Evolutionary conservation across 495 filamentous ascomycete genomes (phyloP).

Genomic region (Annulohypoxylon bovei): DNA sequence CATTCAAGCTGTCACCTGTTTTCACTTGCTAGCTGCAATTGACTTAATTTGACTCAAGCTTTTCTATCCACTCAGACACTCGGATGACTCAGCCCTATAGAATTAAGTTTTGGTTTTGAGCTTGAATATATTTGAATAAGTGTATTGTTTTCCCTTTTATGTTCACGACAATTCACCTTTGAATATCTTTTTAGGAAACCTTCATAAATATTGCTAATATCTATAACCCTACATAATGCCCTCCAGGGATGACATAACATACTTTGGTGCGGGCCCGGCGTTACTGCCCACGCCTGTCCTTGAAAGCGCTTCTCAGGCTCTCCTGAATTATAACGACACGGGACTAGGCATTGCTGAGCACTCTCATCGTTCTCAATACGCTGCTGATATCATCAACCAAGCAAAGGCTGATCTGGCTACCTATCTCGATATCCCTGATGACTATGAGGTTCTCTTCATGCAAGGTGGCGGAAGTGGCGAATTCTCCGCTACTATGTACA

Average conservation of each 20-base stretch:
- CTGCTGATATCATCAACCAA: slow-evolving; percentile 72
- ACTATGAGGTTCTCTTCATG: slow-evolving; percentile 83
- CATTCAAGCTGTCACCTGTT: slow-evolving; percentile 27
- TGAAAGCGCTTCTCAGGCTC: slow-evolving; percentile 73
- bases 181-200: too few species aligned
- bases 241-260: slow-evolving; percentile 70
- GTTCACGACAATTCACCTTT: neutral
- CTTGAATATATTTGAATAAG: slow-evolving; percentile 2
- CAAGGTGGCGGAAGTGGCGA: slow-evolving; percentile 85
- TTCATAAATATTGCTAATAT: too few species aligned
- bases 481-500: slow-evolving; percentile 83
- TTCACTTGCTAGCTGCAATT: slow-evolving; percentile 9
- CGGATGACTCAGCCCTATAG: slow-evolving; percentile 32
- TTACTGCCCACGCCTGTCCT: slow-evolving; percentile 81
- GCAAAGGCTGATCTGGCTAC: slow-evolving; percentile 70
- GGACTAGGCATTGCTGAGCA: slow-evolving; percentile 87
- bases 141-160: too few species aligned
- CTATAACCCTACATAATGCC: slow-evolving; percentile 54
- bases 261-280: slow-evolving; percentile 90
- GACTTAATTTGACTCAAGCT: neutral
- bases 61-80: slow-evolving; percentile 11
- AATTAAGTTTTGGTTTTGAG: neutral
- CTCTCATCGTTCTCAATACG: slow-evolving; percentile 85
- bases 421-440: slow-evolving; percentile 77
- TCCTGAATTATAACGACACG: slow-evolving; percentile 83